Evolutionary conservation across 257 asterid genomes (phyloP), one percentile per base, ranked within the genome.

Genomic region (Nicotiana benthamiana): DNA sequence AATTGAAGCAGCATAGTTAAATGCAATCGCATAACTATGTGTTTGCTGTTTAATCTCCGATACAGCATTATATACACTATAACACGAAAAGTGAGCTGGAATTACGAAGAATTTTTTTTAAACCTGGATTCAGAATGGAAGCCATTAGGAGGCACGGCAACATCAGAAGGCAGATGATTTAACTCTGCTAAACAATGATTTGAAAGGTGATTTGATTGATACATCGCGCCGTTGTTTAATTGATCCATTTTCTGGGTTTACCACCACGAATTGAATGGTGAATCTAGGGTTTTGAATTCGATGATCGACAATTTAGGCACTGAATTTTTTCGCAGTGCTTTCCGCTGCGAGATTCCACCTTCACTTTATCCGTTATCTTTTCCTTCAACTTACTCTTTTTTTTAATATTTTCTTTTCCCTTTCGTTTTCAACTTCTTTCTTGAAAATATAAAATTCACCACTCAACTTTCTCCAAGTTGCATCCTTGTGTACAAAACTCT

Each of bases 101-200:
- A 64, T 40, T 52, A 40, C 75, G 48, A 36, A 36, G 46, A 36
- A 40, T 40, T 40, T 40, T 40, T 40, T 40, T 8, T 8, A 40
- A 40, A 40, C 97, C 93, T 87, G 90, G 89, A 88, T 83, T 89
- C 92, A 26, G 85, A 87, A 80, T 85, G 89, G 70, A 90, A 62
- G 48, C 81, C 89, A 65, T 84, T 82, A 72, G 87, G 62, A 36
- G 84, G 86, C 80, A 77, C 77, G 57, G 80, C 85, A 81, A 57
- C 75, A 80, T 84, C 92, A 65, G 91, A 80, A 80, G 89, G 87
- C 30, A 87, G 88, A 81, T 78, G 92, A 74, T 87, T 79, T 65
- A 84, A 70, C 79, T 86, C 89, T 40, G 83, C 54, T 13, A 80
- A 65, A 40, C 88, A 88, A 79, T 84, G 85, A 88, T 66, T 86